Base-by-base conservation (phyloP, 2,329 filamentous ascomycete genomes). In the Colletotrichum orchidophilum region DNA sequence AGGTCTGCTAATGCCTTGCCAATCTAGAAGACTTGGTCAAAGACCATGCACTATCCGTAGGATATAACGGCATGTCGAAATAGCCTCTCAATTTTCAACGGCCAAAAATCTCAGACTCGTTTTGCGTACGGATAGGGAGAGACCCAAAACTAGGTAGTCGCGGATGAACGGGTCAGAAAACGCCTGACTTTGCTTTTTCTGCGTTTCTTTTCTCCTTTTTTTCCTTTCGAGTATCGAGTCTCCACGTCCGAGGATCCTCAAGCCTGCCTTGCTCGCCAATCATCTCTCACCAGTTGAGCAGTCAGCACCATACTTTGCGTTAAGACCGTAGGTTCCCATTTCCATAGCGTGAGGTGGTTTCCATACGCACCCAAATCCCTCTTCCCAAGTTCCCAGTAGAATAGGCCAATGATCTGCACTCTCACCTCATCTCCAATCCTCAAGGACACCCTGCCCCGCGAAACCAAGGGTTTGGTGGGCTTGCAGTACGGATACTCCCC, bases 241-340 rank as follows among this genome's bases (percentile, higher is more conserved):
- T 60, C 57, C 57, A 60, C 35, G 57, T n/a, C 39, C 3, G 57
- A 60, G 57, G 57, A 46, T n/a, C 57, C 57, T 18, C 42, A 13
- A 26, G 26, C 9, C n/a, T 58, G 13, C n/a, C n/a, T 26, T 46
- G 24, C 27, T 21, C 9, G 57, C 57, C 35, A n/a, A 24, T 29
- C n/a, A 15, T 24, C 35, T 29, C 9, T 42, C 42, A 33, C 24
- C 21, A n/a, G n/a, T n/a, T 9, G 6, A 24, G 7, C 21, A 13
- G 18, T 8, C 42, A 33, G 35, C 27, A 15, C 12, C 42, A 35
- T 12, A 18, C 26, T 61, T 31, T 29, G 2, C 31, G 18, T 31
- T 9, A 21, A 11, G 9, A 24, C 21, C 31, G 12, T 18, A 18
- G n/a, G n/a, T 18, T 59, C 33, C n/a, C 7, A 24, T 21, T n/a